Base-by-base conservation (phyloP, 2,329 filamentous ascomycete species). In the Diaporthe helianthi region DNA sequence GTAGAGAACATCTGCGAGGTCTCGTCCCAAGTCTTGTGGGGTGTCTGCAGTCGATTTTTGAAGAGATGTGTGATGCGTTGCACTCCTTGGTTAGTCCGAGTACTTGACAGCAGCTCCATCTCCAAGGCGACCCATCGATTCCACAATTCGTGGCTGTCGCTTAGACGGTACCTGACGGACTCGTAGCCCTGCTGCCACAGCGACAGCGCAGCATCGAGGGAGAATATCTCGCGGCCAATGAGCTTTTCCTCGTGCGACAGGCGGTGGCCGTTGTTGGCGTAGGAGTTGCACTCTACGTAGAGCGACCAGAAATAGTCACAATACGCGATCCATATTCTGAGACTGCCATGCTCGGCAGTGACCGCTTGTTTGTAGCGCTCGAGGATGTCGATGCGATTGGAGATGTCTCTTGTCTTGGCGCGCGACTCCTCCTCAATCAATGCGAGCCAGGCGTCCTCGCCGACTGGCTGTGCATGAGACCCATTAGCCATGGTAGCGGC, bases 81-180 rank as follows among this genome's bases (percentile, higher is more conserved):
- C 19, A 93, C 83, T 78, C 87, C 83, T 76, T 87, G 81, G 74
- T 85, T 76, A 73, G 87, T 86, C 74, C 82, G 79, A 65, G 85
- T 81, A 80, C 83, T 83, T 31, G 83, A 84, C 24, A 94, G 84
- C 73, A 92, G 87, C 73, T 92, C 87, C 77, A 91, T 84, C 77
- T 94, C 85, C 55, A 93, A 86, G 66, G 90, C 88, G 52, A 93
- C 84, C 86, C 92, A 95, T 72, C 90, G 89, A 76, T 94, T 88
- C 93, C 93, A 97, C 13, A 96, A 85, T 68, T 89, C 80, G 76
- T 94, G 90, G 76, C 93, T 95, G 77, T 94, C 92, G 76, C 87
- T 87, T 69, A 96, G 82, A 71, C 92, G 90, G 79, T 90, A 93
- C 76, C 90, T 88, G 65, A 92, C 92, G 51, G 89, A 87, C 71